Evolutionary conservation across 495 filamentous ascomycete genomes (phyloP), one percentile per base, ranked within the genome.

Genomic region (Aspergillus mulundensis): DNA sequence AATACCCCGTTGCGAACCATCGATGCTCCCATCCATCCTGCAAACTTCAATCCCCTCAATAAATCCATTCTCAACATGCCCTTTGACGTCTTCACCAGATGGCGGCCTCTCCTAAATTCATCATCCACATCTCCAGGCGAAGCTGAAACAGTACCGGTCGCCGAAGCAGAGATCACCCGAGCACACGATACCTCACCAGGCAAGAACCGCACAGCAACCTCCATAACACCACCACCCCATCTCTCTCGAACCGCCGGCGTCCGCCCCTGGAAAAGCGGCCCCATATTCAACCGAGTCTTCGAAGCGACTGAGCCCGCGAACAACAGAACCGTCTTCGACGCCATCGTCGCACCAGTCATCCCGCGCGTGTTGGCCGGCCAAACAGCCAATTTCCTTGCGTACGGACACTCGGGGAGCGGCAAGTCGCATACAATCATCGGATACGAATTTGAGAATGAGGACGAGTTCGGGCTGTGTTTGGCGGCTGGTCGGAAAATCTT

Each of bases 381-480:
- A 43, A 51, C 46, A 23, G 55, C 56, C 57, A 68, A 62, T 18
- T 54, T 66, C 57, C 62, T 68, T 44, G 66, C 66, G 14, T 68
- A 68, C 40, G 66, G 66, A 0, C 63, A 68, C 36, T 68, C 66
- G 3, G 66, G 66, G 0, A 68, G 63, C 34, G 66, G 66, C 0
- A 67, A 67, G 46, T 49, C 64, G 0, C 64, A 67, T 39, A 67
- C 64, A 0, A 66, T 69, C 2, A 57, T 69, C 30, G 66, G 66
- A 0, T 69, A 66, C 47, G 54, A 69, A 5, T 69, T 51, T 39
- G 54, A 60, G 11, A 12, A 62, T 14, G 20, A 11, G 0, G 49
- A 59, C 19, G 57, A 64, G 18, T 59, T 61, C 21, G 64, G 59
- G 1, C 56, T 69, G 5, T 69, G 64, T 52, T 32, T 66, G 28